Conservation (phyloP, 1,139 yeast genomes). For the Kodamaea sp. region DNA sequence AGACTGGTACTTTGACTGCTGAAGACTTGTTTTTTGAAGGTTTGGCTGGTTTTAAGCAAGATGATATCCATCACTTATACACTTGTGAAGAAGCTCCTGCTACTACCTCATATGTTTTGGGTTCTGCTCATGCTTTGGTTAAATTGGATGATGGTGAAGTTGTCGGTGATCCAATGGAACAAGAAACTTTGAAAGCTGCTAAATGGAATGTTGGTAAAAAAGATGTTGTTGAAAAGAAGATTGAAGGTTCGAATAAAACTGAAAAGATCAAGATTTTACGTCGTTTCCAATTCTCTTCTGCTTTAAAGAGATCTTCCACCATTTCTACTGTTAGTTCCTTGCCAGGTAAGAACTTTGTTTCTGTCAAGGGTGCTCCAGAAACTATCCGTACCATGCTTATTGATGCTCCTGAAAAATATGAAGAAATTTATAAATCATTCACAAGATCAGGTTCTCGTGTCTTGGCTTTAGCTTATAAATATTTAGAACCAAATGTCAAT, state of each 20-base stretch:
- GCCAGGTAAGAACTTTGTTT: constrained; percentile 61
- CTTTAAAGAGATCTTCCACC: constrained; percentile 91
- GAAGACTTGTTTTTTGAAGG: constrained; percentile 97
- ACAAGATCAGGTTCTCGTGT: constrained; percentile 97
- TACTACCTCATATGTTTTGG: constrained; percentile 71
- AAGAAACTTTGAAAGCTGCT: constrained; percentile 86
- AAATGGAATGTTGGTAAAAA: constrained; percentile 80
- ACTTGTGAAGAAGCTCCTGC: constrained; percentile 59
- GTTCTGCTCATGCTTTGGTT: constrained; percentile 95
- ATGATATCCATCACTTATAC: constrained; percentile 55
- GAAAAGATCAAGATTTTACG: constrained; percentile 73
- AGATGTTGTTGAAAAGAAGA: constrained; percentile 55
- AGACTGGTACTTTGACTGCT: constrained; percentile 97
- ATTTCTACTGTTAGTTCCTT: constrained; percentile 60
- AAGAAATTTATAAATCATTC: constrained; percentile 81
- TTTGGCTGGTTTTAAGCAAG: constrained; percentile 71
- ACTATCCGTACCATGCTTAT: constrained; percentile 77
- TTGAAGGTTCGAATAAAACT: constrained; percentile 24
- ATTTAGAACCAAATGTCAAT: constrained; percentile 51
- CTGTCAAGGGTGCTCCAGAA: constrained; percentile 99
- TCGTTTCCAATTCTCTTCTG: constrained; percentile 95
- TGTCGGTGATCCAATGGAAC: constrained; percentile 99
- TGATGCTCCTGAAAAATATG: constrained; percentile 74
- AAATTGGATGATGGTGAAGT: constrained; percentile 92
- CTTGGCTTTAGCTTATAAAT: constrained; percentile 85